Evolutionary conservation across 2,329 filamentous ascomycete genomes (phyloP).

Genomic region (Myriosclerotinia duriaeana): DNA sequence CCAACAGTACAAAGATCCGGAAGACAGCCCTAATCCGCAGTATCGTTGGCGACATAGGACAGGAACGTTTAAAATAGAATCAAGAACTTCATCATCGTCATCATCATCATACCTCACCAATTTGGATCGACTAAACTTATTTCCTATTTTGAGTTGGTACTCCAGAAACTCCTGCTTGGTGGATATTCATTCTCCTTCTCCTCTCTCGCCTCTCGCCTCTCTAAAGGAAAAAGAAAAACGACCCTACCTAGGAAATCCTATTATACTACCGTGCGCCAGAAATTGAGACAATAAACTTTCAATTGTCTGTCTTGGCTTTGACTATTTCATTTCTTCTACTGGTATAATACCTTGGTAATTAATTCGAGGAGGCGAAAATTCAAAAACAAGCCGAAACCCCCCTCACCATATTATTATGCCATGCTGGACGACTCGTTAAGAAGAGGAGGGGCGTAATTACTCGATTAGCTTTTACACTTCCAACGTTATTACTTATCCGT

Average conservation of each 20-base stretch:
- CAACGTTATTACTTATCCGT: too few relatives aligned
- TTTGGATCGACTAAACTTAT: neutral
- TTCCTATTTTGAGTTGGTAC: slow-evolving; percentile 17
- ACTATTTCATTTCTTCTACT: neutral
- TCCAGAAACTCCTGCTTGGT: neutral
- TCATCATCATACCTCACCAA: neutral
- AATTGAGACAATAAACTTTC: slow-evolving; percentile 15
- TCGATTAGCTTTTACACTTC: too few relatives aligned
- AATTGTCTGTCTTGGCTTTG: slow-evolving; percentile 12
- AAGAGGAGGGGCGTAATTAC: too few relatives aligned
- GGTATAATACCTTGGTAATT: neutral
- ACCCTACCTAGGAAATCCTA: slow-evolving; percentile 11
- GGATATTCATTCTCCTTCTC: too few relatives aligned
- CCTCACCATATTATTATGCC: too few relatives aligned
- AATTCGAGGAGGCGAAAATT: slow-evolving; percentile 3
- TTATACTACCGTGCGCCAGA: slow-evolving; percentile 15
- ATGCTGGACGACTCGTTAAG: too few relatives aligned
- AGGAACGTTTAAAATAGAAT: slow-evolving; percentile 9
- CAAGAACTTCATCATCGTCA: neutral
- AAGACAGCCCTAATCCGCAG: slow-evolving; percentile 12
- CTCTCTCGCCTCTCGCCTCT: neutral
- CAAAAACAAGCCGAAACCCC: too few relatives aligned
- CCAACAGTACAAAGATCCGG: slow-evolving; percentile 7
- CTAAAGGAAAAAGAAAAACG: neutral
- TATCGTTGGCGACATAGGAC: neutral